Evolutionary conservation across 306 rosid species (phyloP).

Genomic region (Herpetospermum pedunculosum): DNA sequence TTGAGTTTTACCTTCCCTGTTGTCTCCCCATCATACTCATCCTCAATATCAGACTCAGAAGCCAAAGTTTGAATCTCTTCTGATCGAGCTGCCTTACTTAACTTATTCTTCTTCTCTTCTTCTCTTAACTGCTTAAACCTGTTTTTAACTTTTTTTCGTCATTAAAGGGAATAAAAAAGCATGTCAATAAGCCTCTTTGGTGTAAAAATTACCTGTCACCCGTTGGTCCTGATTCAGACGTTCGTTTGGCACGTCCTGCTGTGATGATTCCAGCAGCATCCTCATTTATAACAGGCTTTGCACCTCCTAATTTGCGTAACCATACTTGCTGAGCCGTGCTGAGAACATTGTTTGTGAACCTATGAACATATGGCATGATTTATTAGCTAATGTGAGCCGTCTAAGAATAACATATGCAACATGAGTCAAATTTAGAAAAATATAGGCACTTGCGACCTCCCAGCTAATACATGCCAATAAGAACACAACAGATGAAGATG

Average conservation of each 20-base stretch:
- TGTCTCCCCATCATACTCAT: conserved; percentile 37
- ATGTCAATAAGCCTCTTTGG: background rate
- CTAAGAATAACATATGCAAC: background rate
- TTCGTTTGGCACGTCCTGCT: conserved; percentile 93
- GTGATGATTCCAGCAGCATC: conserved; percentile 86
- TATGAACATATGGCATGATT: conserved; percentile 16
- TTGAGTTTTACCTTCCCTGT: conserved; percentile 43
- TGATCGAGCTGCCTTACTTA: conserved; percentile 42
- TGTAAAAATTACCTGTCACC: conserved; percentile 63
- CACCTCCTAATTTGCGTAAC: conserved; percentile 94
- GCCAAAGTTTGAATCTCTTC: conserved; percentile 51
- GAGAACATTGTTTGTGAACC: conserved; percentile 89
- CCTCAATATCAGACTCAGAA: conserved; percentile 43
- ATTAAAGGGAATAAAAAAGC: conserved; percentile 8
- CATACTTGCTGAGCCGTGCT: conserved; percentile 99
- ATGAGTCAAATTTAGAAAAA: background rate
- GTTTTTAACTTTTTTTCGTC: conserved; percentile 17
- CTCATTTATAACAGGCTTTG: conserved; percentile 66
- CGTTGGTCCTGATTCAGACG: conserved; percentile 37
- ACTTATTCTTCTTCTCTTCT: conserved; percentile 41
- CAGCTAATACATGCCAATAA: background rate
- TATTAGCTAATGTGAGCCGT: background rate
- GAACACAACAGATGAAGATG: background rate
- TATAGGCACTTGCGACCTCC: background rate
- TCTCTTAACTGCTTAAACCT: conserved; percentile 69